phyloP scores from a whole-genome alignment of 2,329 filamentous ascomycete species.

The Calonectria multiphialidica region DNA sequence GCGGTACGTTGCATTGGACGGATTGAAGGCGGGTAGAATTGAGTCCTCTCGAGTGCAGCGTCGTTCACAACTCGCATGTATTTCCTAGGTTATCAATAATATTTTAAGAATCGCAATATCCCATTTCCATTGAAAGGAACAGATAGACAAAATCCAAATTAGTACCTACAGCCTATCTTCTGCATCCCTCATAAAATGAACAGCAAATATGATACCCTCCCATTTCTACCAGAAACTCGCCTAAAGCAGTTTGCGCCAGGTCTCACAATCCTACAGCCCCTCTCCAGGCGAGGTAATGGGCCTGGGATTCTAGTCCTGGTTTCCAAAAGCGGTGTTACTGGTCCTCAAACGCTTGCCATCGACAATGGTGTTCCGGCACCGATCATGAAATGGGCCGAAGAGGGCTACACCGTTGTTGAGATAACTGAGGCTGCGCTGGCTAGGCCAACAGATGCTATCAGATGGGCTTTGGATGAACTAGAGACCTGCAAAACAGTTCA shows the following conservation, averaged over 20 bases:
- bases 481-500: constrained; percentile 28
- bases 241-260: constrained; percentile 10
- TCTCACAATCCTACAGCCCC: constrained; percentile 16
- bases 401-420: constrained; percentile 73
- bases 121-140: too few species aligned
- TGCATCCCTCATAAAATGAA: constrained; percentile 6
- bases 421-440: constrained; percentile 49
- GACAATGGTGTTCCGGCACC: constrained; percentile 61
- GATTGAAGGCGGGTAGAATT: too few species aligned
- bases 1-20: neutral
- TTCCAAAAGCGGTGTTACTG: constrained; percentile 26
- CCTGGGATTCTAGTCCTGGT: constrained; percentile 41
- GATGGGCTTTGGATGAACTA: constrained; percentile 31
- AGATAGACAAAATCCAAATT: neutral
- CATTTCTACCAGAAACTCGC: constrained; percentile 11
- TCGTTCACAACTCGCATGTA: too few species aligned
- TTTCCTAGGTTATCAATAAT: neutral
- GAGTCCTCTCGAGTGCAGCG: too few species aligned
- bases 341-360: constrained; percentile 29
- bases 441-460: neutral
- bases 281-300: constrained; percentile 1
- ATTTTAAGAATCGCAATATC: neutral
- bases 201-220: constrained; percentile 14
- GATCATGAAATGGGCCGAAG: constrained; percentile 77
- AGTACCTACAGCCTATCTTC: neutral